Evolutionary conservation across 495 filamentous ascomycete genomes (phyloP).

Genomic region (Barbatosphaeria neglecta): DNA sequence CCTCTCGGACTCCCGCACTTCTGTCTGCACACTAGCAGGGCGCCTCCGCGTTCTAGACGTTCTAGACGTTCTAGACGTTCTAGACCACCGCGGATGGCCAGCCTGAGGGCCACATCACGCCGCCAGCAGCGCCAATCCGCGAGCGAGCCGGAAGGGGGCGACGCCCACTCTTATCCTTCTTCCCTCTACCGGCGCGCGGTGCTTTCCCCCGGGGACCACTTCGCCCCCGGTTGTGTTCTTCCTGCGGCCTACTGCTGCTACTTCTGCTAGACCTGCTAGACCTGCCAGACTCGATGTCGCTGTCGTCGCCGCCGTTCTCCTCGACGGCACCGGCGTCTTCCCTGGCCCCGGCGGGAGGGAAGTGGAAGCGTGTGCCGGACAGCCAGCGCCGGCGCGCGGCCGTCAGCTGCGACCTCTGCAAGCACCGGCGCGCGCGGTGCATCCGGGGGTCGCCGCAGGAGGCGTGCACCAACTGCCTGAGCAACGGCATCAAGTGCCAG

Average conservation of each 20-base stretch:
- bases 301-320: background rate
- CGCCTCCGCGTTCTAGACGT: too few species aligned
- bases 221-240: background rate
- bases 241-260: too few species aligned
- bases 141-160: background rate
- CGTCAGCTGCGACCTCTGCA: constrained; percentile 26
- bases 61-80: background rate
- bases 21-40: too few species aligned
- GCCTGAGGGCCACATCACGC: background rate
- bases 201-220: background rate
- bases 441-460: constrained; percentile 10
- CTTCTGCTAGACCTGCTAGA: background rate
- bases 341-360: background rate
- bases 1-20: too few species aligned
- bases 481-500: constrained; percentile 28
- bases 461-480: constrained; percentile 28
- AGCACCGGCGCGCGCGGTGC: constrained; percentile 27
- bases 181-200: background rate
- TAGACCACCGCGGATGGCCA: background rate
- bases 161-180: too few species aligned
- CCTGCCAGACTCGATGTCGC: background rate
- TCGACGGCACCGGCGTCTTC: background rate
- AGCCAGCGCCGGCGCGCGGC: constrained; percentile 20
- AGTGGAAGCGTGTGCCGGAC: constrained; percentile 16
- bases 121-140: background rate